These are phyloP conservation scores for Yamadazyma membranifaciens DNA, from an alignment of 1,139 yeast genomes.

Conservation along the genomic window DNA sequence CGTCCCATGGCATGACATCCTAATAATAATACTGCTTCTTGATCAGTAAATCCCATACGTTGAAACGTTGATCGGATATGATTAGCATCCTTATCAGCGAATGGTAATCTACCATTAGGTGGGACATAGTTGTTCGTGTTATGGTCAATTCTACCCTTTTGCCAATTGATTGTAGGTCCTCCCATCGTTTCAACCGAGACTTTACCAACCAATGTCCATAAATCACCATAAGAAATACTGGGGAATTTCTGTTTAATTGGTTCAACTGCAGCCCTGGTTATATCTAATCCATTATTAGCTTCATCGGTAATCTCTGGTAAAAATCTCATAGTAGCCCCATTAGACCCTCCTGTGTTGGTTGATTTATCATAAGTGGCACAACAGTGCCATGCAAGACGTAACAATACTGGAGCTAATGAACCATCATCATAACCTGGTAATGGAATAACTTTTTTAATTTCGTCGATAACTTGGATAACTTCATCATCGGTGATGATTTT, in stretches of 20 bases:
- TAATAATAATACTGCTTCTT: constrained; percentile 59
- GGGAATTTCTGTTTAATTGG: constrained; percentile 57
- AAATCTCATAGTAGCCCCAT: constrained; percentile 67
- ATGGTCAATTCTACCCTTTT: constrained; percentile 63
- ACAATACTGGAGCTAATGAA: constrained; percentile 60
- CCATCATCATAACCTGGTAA: constrained; percentile 51
- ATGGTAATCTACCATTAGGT: constrained; percentile 61
- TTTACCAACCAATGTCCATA: constrained; percentile 66
- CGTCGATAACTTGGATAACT: constrained; percentile 14
- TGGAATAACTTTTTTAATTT: constrained; percentile 13
- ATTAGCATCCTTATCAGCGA: constrained; percentile 50
- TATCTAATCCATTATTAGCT: constrained; percentile 60
- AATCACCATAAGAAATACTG: constrained; percentile 61
- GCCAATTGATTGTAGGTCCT: constrained; percentile 59
- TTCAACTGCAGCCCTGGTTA: constrained; percentile 56
- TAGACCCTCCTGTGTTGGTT: constrained; percentile 63
- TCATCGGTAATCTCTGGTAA: constrained; percentile 46
- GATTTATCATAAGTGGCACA: constrained; percentile 61
- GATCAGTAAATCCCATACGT: constrained; percentile 62
- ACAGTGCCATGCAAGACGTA: constrained; percentile 71
- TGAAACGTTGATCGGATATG: constrained; percentile 55
- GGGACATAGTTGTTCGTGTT: constrained; percentile 51
- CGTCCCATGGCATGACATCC: constrained; percentile 71
- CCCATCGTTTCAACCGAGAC: constrained; percentile 61
- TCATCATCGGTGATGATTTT: constrained; percentile 12